Base-by-base conservation (phyloP, 352 stramenopile species). In the Globisporangium nunn region DNA sequence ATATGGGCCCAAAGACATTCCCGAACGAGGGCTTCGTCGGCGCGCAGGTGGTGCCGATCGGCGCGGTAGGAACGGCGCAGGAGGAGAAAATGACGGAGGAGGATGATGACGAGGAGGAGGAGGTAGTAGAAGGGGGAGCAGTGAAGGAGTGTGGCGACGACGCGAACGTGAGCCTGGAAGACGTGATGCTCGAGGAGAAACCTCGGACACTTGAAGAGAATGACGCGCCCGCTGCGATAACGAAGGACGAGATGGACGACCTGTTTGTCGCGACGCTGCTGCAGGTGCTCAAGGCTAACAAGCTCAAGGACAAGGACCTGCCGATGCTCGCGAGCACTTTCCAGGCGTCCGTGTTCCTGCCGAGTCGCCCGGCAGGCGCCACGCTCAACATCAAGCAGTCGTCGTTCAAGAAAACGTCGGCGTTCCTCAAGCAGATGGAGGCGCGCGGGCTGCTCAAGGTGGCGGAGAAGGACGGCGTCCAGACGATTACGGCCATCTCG, bases 361-460 rank as follows among this genome's bases (percentile, higher is more conserved):
- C 82, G 1, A 78, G 67, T 43, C 81, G 85, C 7, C 71, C 73
- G 2, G 79, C 71, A 1, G 77, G 71, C 11, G 58, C 72, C 14
- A 72, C 68, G 11, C 67, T 95, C 48, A 85, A 88, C 39, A 68
- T 93, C 41, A 93, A 95, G 58, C 76, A 85, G 28, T 81, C 68
- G 30, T 87, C 81, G 23, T 88, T 89, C 66, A 92, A 91, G 73
- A 91, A 95, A 59, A 59, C 87, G 4, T 95, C 82, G 0, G 63
- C 68, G 11, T 93, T 93, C 55, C 53, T 95, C 7, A 83, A 77
- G 46, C 55, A 62, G 23, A 93, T 95, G 85, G 67, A 62, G 31
- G 48, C 60, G 0, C 58, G 77, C n/a, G 80, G 75, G 35, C 52
- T 93, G 7, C 30, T 95, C 17, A 52, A 54, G 14, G 61, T 93